Percentiles rank a stretch among this genome's conserved stretches.
These are phyloP conservation scores for Lolium multiflorum DNA, from an alignment of 176 grass and related monocot species.

Conservation along the genomic window DNA sequence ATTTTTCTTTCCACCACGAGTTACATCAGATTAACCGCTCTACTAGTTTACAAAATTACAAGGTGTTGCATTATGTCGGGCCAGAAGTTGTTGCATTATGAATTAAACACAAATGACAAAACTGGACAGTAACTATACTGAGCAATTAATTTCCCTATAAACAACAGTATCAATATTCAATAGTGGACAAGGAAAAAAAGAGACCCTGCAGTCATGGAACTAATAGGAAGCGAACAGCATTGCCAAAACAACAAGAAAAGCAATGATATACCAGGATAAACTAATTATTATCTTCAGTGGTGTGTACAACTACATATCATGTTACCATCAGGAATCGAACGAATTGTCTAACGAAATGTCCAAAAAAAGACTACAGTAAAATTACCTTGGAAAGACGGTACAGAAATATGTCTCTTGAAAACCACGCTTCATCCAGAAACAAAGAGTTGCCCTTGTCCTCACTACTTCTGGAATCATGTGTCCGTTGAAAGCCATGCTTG, in stretches of 20 bases:
- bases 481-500: slow-evolving; percentile 73
- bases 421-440: slow-evolving; percentile 91
- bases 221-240: neutral
- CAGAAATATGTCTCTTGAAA: slow-evolving; percentile 79
- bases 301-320: neutral
- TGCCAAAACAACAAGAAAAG: neutral
- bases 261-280: neutral
- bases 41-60: neutral
- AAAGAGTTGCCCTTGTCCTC: slow-evolving; percentile 46
- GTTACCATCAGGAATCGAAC: neutral
- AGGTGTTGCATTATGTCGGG: neutral
- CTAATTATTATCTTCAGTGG: slow-evolving; percentile 10
- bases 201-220: neutral
- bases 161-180: neutral
- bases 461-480: slow-evolving; percentile 41
- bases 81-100: neutral
- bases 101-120: neutral
- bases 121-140: neutral
- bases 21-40: neutral
- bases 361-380: slow-evolving; percentile 44
- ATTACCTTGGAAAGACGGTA: slow-evolving; percentile 90
- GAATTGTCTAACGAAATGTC: slow-evolving; percentile 34
- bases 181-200: neutral
- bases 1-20: neutral
- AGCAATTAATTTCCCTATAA: neutral